These are phyloP conservation scores for Pleoardoris graminearum DNA, from an alignment of 2,329 filamentous ascomycete genomes.

Conservation along the genomic window DNA sequence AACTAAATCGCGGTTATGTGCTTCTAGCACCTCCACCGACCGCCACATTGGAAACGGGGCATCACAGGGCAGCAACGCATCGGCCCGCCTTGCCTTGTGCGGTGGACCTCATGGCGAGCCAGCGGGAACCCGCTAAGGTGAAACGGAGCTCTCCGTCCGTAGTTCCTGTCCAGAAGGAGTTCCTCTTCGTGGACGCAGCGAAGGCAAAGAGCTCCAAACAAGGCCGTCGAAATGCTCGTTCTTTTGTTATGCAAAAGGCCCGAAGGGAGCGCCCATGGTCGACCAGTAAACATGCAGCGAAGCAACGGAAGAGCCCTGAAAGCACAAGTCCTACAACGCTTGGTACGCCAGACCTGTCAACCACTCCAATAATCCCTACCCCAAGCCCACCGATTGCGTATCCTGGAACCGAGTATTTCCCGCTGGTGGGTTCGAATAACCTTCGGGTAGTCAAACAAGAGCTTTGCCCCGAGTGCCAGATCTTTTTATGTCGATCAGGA, in stretches of 20 bases:
- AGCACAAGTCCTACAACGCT: constrained; percentile 33
- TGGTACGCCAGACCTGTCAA: constrained; percentile 33
- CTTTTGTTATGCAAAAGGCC: constrained; percentile 47
- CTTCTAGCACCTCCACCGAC: constrained; percentile 30
- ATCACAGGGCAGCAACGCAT: constrained; percentile 12
- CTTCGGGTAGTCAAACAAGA: constrained; percentile 23
- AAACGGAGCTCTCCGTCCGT: constrained; percentile 23
- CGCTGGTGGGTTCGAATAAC: constrained; percentile 18
- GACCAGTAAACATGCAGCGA: constrained; percentile 44
- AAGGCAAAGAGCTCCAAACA: constrained; percentile 44
- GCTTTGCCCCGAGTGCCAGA: constrained; percentile 36
- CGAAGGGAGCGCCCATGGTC: constrained; percentile 45
- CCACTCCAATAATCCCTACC: constrained; percentile 35
- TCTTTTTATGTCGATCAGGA: constrained; percentile 34
- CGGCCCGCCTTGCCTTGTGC: constrained; percentile 23
- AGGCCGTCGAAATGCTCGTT: constrained; percentile 46
- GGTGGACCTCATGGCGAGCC: constrained; percentile 31
- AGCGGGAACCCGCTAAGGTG: constrained; percentile 26
- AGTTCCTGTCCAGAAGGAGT: constrained; percentile 37
- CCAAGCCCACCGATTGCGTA: constrained; percentile 33
- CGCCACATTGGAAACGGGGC: constrained; percentile 22
- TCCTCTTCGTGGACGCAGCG: constrained; percentile 45
- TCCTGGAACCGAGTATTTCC: constrained; percentile 24
- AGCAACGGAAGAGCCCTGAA: constrained; percentile 34
- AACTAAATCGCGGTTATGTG: constrained; percentile 22